A percentile compares a stretch with the other conserved stretches of the same genome.
phyloP scores from a whole-genome alignment of 306 rosid species.

The Inga laurina region DNA sequence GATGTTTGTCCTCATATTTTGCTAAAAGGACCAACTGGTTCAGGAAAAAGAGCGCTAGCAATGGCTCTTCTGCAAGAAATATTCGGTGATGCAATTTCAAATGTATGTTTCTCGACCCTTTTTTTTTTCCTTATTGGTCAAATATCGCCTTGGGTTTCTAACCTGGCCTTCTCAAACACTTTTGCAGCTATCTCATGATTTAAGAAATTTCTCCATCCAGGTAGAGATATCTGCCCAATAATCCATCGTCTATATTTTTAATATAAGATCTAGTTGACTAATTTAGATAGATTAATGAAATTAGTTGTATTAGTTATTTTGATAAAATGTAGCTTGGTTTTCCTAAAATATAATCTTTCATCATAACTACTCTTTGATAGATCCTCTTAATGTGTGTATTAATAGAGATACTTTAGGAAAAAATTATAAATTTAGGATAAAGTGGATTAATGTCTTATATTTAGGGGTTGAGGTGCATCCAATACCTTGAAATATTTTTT shows the following conservation, averaged over 20 bases:
- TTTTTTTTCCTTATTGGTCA: not conserved
- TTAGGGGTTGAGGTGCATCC: too few relatives aligned
- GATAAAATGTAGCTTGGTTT: too few relatives aligned
- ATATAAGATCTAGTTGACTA: too few relatives aligned
- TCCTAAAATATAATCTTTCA: too few relatives aligned
- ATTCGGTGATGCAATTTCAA: slow-evolving; percentile 69
- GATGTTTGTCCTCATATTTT: slow-evolving; percentile 68
- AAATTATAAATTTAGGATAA: too few relatives aligned
- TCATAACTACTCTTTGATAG: too few relatives aligned
- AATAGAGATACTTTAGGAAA: too few relatives aligned
- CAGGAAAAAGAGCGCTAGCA: slow-evolving; percentile 70
- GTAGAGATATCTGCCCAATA: slow-evolving; percentile 37
- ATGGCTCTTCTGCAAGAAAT: slow-evolving; percentile 75
- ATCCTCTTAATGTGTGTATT: too few relatives aligned
- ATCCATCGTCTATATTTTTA: not conserved
- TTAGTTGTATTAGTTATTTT: too few relatives aligned
- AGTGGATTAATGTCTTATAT: too few relatives aligned
- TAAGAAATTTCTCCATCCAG: slow-evolving; percentile 75
- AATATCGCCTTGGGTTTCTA: slow-evolving; percentile 2
- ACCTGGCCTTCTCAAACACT: slow-evolving; percentile 30
- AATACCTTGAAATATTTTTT: too few relatives aligned
- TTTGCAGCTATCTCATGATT: slow-evolving; percentile 75
- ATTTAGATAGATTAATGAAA: too few relatives aligned
- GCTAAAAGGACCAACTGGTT: slow-evolving; percentile 72
- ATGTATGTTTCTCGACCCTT: slow-evolving; percentile 52